Percentiles rank a stretch among this genome's conserved stretches.
Conservation (phyloP, 2,329 filamentous ascomycete species). For the Setomelanomma holmii region DNA sequence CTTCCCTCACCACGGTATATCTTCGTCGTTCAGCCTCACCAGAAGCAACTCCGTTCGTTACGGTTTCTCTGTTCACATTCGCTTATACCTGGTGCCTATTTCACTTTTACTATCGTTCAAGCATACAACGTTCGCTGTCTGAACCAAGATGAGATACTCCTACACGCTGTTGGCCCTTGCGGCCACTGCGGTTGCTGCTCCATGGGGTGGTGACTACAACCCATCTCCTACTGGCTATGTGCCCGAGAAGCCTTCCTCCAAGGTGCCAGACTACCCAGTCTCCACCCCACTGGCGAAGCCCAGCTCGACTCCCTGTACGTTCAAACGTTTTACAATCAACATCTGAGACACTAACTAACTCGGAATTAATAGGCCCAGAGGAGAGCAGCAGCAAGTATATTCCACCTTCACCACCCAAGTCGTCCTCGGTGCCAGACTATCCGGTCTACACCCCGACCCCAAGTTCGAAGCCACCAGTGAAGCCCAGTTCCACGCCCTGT, state of each 20-base stretch:
- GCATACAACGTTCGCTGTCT: constrained; percentile 15
- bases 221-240: constrained; percentile 1
- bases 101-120: constrained; percentile 16
- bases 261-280: background rate
- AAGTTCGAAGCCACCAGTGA: background rate
- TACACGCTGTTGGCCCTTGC: constrained; percentile 40
- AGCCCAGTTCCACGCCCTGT: too few relatives aligned
- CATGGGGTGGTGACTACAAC: constrained; percentile 9
- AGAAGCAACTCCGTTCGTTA: constrained; percentile 48
- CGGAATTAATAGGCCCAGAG: too few relatives aligned
- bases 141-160: constrained; percentile 41
- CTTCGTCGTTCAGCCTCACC: constrained; percentile 21
- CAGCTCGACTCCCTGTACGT: background rate
- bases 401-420: background rate
- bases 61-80: constrained; percentile 43
- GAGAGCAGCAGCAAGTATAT: background rate
- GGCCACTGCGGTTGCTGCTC: constrained; percentile 36
- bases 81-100: constrained; percentile 30
- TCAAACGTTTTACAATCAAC: too few relatives aligned
- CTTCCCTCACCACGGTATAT: constrained; percentile 22
- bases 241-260: background rate
- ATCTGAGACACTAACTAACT: too few relatives aligned
- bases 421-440: background rate
- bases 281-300: background rate
- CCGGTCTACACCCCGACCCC: background rate